A percentile compares a stretch with the other conserved stretches of the same genome.
These are phyloP conservation scores for Cerrena zonata DNA, from an alignment of 1,284 basidiomycete genomes.

Conservation along the genomic window DNA sequence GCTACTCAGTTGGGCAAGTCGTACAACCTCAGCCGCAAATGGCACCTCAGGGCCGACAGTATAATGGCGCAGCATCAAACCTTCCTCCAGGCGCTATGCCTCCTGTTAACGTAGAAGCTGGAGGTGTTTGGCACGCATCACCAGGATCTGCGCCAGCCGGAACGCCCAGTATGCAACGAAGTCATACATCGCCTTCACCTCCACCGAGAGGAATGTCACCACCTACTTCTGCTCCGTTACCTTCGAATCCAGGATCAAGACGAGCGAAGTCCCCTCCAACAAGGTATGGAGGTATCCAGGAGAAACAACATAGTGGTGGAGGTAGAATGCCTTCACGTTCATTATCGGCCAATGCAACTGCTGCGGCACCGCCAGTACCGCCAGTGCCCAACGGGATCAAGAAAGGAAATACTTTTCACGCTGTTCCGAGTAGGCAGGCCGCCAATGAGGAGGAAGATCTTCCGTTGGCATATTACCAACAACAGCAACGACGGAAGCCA, in stretches of 20 bases:
- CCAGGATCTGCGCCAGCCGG: slow-evolving; percentile 6
- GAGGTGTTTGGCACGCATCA: slow-evolving; percentile 22
- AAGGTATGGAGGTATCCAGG: slow-evolving; percentile 31
- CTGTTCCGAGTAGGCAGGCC: slow-evolving; percentile 37
- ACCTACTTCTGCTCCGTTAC: slow-evolving; percentile 6
- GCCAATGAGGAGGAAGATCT: slow-evolving; percentile 66
- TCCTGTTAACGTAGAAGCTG: slow-evolving; percentile 33
- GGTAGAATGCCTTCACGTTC: slow-evolving; percentile 52
- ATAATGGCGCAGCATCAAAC: slow-evolving; percentile 28
- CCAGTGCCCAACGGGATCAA: slow-evolving; percentile 49
- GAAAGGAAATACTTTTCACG: slow-evolving; percentile 64
- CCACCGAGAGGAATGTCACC: slow-evolving; percentile 26
- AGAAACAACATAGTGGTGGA: slow-evolving; percentile 22
- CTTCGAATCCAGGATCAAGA: slow-evolving; percentile 10
- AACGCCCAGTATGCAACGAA: slow-evolving; percentile 10
- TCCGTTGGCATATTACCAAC: slow-evolving; percentile 70
- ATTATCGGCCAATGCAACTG: slow-evolving; percentile 53
- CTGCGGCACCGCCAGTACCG: slow-evolving; percentile 32
- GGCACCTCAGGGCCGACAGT: slow-evolving; percentile 25
- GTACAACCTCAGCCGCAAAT: slow-evolving; percentile 33
- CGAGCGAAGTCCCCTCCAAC: slow-evolving; percentile 15
- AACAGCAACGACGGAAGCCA: slow-evolving; percentile 39
- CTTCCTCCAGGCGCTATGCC: slow-evolving; percentile 62
- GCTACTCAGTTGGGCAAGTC: slow-evolving; percentile 23
- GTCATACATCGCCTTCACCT: slow-evolving; percentile 27